phyloP scores from a whole-genome alignment of 768 basidiomycete species.

The Lactarius tabidus region DNA sequence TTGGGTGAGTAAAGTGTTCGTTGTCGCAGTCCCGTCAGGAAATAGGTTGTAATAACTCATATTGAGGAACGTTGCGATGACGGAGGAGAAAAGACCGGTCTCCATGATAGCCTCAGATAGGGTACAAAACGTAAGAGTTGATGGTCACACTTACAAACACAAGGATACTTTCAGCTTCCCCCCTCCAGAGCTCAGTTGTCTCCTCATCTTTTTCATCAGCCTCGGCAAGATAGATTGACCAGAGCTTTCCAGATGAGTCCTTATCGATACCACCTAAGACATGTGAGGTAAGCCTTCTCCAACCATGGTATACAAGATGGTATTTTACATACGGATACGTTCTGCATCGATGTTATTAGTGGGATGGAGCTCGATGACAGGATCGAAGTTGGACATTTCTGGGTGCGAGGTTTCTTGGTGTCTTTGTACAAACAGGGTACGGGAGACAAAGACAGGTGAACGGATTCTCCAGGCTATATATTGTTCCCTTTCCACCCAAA shows the following conservation, averaged over 20 bases:
- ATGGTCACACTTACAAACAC: background rate
- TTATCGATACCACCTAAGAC: background rate
- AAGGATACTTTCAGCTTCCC: background rate
- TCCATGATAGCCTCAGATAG: background rate
- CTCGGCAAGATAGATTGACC: background rate
- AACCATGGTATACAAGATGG: background rate
- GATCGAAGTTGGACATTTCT: background rate
- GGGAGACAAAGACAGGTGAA: too few relatives aligned
- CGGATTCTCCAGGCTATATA: too few relatives aligned
- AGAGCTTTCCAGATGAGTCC: background rate
- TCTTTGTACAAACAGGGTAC: too few relatives aligned
- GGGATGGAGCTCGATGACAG: background rate
- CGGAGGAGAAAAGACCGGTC: constrained; percentile 8
- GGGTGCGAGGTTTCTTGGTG: too few relatives aligned
- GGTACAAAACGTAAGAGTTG: background rate
- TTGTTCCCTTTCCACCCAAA: too few relatives aligned
- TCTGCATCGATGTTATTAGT: background rate
- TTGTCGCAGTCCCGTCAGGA: too few relatives aligned
- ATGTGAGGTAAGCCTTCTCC: background rate
- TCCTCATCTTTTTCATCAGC: background rate
- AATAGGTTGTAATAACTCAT: background rate
- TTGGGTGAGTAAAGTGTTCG: background rate
- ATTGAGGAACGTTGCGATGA: background rate
- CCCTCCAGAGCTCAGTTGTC: background rate
- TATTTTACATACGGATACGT: background rate